phyloP scores from a whole-genome alignment of 805 yeast species.

The Wickerhamiella brachini region DNA sequence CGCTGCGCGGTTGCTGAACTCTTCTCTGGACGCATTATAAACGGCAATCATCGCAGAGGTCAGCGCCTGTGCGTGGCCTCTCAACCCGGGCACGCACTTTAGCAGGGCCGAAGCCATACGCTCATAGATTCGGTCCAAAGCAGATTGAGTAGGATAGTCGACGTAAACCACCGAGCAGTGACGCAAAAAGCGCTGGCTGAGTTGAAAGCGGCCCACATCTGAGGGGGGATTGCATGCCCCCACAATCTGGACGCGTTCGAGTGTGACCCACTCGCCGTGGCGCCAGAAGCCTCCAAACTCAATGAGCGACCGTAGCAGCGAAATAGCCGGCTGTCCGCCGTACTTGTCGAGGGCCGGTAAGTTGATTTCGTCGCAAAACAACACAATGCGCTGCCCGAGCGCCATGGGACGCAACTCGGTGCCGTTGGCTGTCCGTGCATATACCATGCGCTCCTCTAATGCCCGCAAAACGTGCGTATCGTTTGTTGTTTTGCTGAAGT shows the following conservation, averaged over 20 bases:
- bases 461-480: conserved; percentile 48
- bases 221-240: conserved; percentile 91
- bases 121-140: conserved; percentile 54
- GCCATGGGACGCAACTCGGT: conserved; percentile 41
- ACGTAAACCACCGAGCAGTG: conserved; percentile 56
- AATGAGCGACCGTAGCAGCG: conserved; percentile 60
- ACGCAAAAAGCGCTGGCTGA: conserved; percentile 51
- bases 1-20: conserved; percentile 21
- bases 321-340: conserved; percentile 60
- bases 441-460: conserved; percentile 59
- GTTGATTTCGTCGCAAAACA: conserved; percentile 87
- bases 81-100: conserved; percentile 44
- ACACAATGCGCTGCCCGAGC: conserved; percentile 55
- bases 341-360: conserved; percentile 58
- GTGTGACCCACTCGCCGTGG: conserved; percentile 44
- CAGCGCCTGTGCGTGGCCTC: conserved; percentile 38
- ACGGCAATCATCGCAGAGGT: conserved; percentile 56
- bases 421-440: conserved; percentile 40
- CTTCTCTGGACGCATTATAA: conserved; percentile 32
- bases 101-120: conserved; percentile 44
- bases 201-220: conserved; percentile 54
- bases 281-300: conserved; percentile 70
- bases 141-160: conserved; percentile 56
- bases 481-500: conserved; percentile 70
- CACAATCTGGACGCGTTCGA: conserved; percentile 62